These are phyloP conservation scores for Paraphoma sp. DNA, from an alignment of 2,329 filamentous ascomycete species.

Conservation along the genomic window DNA sequence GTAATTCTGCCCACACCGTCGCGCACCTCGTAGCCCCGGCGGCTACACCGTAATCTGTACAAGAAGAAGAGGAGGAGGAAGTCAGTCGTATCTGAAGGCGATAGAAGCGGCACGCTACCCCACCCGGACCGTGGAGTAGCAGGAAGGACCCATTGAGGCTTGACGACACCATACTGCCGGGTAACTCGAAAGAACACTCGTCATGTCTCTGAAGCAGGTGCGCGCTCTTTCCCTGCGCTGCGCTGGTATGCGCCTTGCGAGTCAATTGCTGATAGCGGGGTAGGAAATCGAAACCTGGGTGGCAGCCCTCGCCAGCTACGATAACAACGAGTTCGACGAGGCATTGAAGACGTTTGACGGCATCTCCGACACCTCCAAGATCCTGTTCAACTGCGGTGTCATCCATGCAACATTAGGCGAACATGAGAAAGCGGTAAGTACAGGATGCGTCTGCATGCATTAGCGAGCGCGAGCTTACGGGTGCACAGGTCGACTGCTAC, in stretches of 20 bases:
- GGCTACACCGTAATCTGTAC: constrained; percentile 32
- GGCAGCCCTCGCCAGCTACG: constrained; percentile 85
- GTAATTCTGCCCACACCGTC: constrained; percentile 23
- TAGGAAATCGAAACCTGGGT: constrained; percentile 99
- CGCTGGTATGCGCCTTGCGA: constrained; percentile 12
- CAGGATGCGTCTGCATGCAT: not conserved
- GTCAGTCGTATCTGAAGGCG: constrained; percentile 16
- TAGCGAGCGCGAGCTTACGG: constrained; percentile 22
- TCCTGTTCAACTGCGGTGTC: constrained; percentile 97
- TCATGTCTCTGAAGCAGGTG: constrained; percentile 60
- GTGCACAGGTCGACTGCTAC: constrained; percentile 83
- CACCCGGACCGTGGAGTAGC: constrained; percentile 34
- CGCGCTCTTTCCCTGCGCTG: constrained; percentile 18
- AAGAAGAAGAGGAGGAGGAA: constrained; percentile 17
- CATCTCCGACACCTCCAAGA: constrained; percentile 96
- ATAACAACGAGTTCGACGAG: constrained; percentile 97
- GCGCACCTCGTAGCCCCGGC: constrained; percentile 35
- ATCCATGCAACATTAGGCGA: constrained; percentile 96
- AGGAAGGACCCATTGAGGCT: constrained; percentile 35
- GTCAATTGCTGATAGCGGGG: constrained; percentile 33
- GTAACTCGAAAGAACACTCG: constrained; percentile 44
- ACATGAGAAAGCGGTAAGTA: constrained; percentile 88
- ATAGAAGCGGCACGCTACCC: constrained; percentile 28
- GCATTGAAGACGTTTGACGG: constrained; percentile 81
- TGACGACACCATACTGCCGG: constrained; percentile 51